A percentile compares a stretch with the other conserved stretches of the same genome.
Conservation (phyloP, 2,329 filamentous ascomycete genomes). For the Colletotrichum tofieldiae region DNA sequence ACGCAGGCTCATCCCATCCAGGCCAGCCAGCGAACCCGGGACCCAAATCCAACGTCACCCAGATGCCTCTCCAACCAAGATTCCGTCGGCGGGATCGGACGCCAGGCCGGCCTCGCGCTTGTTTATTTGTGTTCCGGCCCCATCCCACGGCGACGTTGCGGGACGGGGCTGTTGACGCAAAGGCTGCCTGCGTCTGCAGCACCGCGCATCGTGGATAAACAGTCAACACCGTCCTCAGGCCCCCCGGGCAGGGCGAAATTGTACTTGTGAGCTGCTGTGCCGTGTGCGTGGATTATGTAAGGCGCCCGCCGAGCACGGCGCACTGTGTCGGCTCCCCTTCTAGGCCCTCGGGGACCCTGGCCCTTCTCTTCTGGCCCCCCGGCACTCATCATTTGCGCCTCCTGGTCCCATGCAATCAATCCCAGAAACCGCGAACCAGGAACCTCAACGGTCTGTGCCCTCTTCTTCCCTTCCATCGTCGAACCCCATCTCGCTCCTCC, state of each 20-base stretch:
- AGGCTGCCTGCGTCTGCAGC: not conserved
- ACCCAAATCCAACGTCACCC: constrained; percentile 39
- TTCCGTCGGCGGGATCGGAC: not conserved
- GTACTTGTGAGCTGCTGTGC: not conserved
- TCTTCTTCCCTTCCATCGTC: not conserved
- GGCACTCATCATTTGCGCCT: constrained; percentile 38
- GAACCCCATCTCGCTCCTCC: not conserved
- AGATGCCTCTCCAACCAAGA: not conserved
- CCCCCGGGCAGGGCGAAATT: not conserved
- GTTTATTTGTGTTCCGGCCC: not conserved
- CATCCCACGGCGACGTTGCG: too few species aligned
- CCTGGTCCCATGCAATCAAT: constrained; percentile 23
- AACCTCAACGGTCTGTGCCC: constrained; percentile 34
- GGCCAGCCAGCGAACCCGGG: constrained; percentile 9
- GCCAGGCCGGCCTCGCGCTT: not conserved
- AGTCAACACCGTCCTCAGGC: not conserved
- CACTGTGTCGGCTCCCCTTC: constrained; percentile 26
- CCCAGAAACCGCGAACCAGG: constrained; percentile 14
- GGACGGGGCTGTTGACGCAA: not conserved
- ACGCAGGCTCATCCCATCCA: constrained; percentile 34
- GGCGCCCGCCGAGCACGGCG: not conserved
- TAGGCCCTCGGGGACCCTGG: constrained; percentile 14
- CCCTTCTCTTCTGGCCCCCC: constrained; percentile 13
- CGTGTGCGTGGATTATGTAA: not conserved
- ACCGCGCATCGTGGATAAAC: not conserved